Conservation (phyloP, 768 basidiomycete species). For the Pleurotus tuber-regium region DNA sequence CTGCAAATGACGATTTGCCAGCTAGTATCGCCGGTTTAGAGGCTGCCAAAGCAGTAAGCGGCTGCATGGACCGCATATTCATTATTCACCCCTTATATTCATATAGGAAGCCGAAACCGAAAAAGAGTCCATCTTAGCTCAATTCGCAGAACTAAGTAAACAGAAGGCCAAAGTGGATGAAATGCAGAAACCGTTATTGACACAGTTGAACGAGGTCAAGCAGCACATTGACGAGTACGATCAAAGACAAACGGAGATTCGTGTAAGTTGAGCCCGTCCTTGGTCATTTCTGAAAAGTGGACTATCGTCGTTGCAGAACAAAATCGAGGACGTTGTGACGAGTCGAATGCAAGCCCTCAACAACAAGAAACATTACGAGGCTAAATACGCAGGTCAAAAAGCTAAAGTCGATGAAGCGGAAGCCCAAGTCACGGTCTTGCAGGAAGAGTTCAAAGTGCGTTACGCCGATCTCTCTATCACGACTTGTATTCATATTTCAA, state of each 20-base stretch:
- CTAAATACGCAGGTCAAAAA: conserved; percentile 52
- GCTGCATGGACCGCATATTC: background rate
- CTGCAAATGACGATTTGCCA: conserved; percentile 69
- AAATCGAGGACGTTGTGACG: conserved; percentile 47
- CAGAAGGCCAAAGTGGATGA: conserved; percentile 48
- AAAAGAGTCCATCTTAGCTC: conserved; percentile 42
- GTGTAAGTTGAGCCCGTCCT: conserved; percentile 33
- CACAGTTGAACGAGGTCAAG: conserved; percentile 44
- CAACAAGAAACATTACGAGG: conserved; percentile 42
- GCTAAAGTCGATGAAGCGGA: conserved; percentile 43
- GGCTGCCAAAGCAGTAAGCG: conserved; percentile 49
- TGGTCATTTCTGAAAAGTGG: conserved; percentile 4
- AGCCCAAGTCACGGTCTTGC: conserved; percentile 43
- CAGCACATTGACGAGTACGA: conserved; percentile 50
- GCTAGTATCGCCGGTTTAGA: conserved; percentile 58
- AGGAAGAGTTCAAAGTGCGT: conserved; percentile 62
- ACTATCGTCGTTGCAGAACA: conserved; percentile 38
- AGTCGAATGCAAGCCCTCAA: conserved; percentile 50
- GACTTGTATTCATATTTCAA: conserved; percentile 21
- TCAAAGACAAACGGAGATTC: conserved; percentile 35
- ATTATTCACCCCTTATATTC: background rate
- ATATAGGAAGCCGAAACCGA: conserved; percentile 55
- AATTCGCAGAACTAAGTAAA: conserved; percentile 44
- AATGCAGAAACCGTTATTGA: conserved; percentile 39
- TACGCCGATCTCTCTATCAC: background rate